Base-by-base conservation (phyloP, 768 basidiomycete genomes). In the Pleurotus pulmonarius region DNA sequence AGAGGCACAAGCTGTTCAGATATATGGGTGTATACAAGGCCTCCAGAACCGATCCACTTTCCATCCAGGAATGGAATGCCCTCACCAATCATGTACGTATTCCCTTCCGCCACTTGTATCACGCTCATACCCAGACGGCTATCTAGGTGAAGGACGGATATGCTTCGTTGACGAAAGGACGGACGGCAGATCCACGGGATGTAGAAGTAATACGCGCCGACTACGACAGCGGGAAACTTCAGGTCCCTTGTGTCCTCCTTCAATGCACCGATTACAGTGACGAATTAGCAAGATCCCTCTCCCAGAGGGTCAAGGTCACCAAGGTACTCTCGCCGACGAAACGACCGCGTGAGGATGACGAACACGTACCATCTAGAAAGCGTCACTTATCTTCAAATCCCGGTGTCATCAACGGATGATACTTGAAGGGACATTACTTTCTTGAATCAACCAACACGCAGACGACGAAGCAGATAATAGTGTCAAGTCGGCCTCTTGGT, bases 21-120 rank as follows among this genome's bases (percentile, higher is more conserved):
- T 82, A 83, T 58, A 69, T 79, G 38, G 81, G 82, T 6, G 61
- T 68, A 51, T 82, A 83, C 56, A 66, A 66, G 38, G 77, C 73
- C n/a, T 54, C 60, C 13, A 74, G 79, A n/a, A 74, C 73, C 22
- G 64, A 73, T 8, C 66, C 73, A 24, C 67, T 83, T 20, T 70
- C 69, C 11, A 58, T 66, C n/a, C 71, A 70, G 0, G 83, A 84
- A 64, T 84, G 82, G 81, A 49, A 62, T 7, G 64, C 67, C 6
- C 69, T 84, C 13, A 62, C 75, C 4, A 60, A 64, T 1, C 64
- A 71, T 53, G 82, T 82, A 59, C 60, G 73, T 46, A 34, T 34
- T 34, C 29, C 20, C 20, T 20, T 11, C 29, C 29, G 1, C 29
- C 29, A 34, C 29, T 11, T 34, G 9, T 22, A 12, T 15, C 46